These are phyloP conservation scores for Miamiensis avidus DNA, from an alignment of 169 alveolate species.

Conservation along the genomic window DNA sequence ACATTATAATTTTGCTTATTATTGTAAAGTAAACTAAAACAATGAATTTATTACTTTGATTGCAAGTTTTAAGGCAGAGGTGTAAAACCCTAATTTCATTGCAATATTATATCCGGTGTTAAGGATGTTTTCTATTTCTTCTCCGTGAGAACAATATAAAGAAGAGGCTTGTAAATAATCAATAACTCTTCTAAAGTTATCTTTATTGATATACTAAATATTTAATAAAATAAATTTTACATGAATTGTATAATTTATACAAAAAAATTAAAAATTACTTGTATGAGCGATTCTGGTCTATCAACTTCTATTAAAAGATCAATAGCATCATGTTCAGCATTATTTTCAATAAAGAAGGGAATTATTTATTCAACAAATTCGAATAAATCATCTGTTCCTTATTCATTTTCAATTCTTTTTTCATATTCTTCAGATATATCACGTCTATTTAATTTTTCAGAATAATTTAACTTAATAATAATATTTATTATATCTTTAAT, in stretches of 20 bases:
- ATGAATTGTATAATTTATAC: no score
- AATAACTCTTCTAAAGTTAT: constrained; percentile 77
- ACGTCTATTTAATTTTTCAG: background rate
- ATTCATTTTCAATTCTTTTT: constrained; percentile 56
- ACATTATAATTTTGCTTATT: no score
- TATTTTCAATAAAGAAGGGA: constrained; percentile 79
- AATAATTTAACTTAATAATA: no score
- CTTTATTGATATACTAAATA: constrained; percentile 56
- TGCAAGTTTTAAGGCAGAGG: constrained; percentile 86
- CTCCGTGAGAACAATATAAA: constrained; percentile 80
- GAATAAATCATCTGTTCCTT: constrained; percentile 56
- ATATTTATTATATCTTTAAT: no score
- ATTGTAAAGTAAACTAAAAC: no score
- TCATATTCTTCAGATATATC: constrained; percentile 48
- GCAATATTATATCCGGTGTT: constrained; percentile 67
- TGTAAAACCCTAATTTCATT: constrained; percentile 59
- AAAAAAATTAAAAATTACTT: background rate
- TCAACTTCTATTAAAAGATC: constrained; percentile 85
- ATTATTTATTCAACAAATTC: constrained; percentile 71
- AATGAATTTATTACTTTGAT: constrained; percentile 9
- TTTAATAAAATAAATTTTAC: constrained; percentile 3
- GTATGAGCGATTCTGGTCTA: constrained; percentile 45
- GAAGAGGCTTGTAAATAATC: constrained; percentile 65
- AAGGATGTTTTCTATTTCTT: constrained; percentile 69
- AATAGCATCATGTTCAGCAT: constrained; percentile 82